These are phyloP conservation scores for Cladosporium sphaerospermum DNA, from an alignment of 2,329 filamentous ascomycete genomes.

Conservation along the genomic window DNA sequence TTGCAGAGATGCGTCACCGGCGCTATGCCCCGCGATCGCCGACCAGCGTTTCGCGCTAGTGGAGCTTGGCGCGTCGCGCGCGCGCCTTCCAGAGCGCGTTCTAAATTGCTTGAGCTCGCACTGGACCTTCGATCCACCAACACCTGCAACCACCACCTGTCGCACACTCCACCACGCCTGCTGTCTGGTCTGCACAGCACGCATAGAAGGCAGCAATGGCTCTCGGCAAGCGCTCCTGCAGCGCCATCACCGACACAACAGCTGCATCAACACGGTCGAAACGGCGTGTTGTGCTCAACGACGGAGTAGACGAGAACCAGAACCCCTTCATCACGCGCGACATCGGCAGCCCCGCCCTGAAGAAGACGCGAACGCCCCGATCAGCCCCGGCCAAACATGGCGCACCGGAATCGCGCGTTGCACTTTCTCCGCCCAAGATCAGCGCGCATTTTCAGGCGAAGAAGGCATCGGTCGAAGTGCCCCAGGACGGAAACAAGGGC, in stretches of 20 bases:
- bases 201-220: conserved; percentile 17
- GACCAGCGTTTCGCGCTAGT: neutral
- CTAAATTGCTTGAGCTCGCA: neutral
- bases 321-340: conserved; percentile 47
- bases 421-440: conserved; percentile 41
- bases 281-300: conserved; percentile 39
- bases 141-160: neutral
- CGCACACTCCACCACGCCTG: neutral
- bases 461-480: conserved; percentile 33
- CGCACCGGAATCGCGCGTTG: conserved; percentile 35
- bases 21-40: neutral
- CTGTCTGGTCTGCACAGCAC: neutral
- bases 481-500: conserved; percentile 48
- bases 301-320: conserved; percentile 62
- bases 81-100: neutral
- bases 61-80: neutral
- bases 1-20: neutral
- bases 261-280: conserved; percentile 34
- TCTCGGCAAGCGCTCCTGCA: conserved; percentile 44
- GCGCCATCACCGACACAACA: conserved; percentile 26
- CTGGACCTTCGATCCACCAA: neutral
- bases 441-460: conserved; percentile 39
- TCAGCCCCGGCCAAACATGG: conserved; percentile 45
- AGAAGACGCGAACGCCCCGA: conserved; percentile 29
- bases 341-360: conserved; percentile 30